Percentiles rank a stretch among this genome's conserved stretches.
phyloP scores from a whole-genome alignment of 1,284 basidiomycete genomes.

The Trichosporon sp. region DNA sequence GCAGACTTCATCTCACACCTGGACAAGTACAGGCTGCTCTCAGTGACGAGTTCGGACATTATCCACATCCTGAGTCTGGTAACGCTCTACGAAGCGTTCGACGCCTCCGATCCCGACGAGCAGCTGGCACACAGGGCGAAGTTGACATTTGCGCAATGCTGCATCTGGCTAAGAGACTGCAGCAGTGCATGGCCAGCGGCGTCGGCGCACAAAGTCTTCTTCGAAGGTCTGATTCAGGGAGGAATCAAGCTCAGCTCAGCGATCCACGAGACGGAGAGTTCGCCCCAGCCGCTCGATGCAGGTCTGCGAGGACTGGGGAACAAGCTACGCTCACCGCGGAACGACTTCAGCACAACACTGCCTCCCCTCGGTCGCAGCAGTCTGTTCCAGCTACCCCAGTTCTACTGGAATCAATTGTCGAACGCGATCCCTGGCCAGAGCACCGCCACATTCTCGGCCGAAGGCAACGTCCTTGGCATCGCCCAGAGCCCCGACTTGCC shows the following conservation, averaged over 20 bases:
- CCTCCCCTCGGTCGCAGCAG: slow-evolving; percentile 8
- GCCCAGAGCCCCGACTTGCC: not conserved
- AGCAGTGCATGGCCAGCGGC: slow-evolving; percentile 39
- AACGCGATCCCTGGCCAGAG: slow-evolving; percentile 4
- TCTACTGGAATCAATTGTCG: slow-evolving; percentile 37
- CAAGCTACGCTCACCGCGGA: not conserved
- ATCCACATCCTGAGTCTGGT: slow-evolving; percentile 41
- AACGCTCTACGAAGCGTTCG: slow-evolving; percentile 34
- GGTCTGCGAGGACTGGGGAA: not conserved
- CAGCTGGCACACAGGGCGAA: slow-evolving; percentile 28
- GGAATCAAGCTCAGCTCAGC: slow-evolving; percentile 23
- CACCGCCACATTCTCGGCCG: not conserved
- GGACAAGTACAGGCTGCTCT: slow-evolving; percentile 32
- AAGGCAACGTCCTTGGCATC: not conserved
- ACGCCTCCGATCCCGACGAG: slow-evolving; percentile 21
- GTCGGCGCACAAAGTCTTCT: slow-evolving; percentile 40
- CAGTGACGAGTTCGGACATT: slow-evolving; percentile 33
- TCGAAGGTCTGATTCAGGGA: slow-evolving; percentile 42
- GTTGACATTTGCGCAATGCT: slow-evolving; percentile 41
- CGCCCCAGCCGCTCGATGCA: slow-evolving; percentile 1
- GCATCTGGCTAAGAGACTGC: slow-evolving; percentile 39
- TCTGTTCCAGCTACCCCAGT: slow-evolving; percentile 35
- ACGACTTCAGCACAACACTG: not conserved
- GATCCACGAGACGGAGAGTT: not conserved
- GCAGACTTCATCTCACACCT: slow-evolving; percentile 33